These are phyloP conservation scores for Eutrema heterophyllum DNA, from an alignment of 345 rosid genomes.

Conservation along the genomic window DNA sequence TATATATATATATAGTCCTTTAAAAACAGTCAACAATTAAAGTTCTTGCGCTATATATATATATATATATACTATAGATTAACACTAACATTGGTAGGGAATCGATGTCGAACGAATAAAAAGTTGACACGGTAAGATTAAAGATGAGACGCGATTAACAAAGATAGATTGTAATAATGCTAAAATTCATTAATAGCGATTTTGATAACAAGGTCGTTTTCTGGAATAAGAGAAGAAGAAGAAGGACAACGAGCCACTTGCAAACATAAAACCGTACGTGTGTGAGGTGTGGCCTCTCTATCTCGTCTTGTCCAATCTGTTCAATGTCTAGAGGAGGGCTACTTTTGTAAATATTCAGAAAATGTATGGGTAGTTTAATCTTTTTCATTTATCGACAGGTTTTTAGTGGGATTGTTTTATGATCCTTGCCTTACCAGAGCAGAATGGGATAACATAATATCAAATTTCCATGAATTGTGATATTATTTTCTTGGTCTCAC, in stretches of 20 bases:
- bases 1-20: no score
- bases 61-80: not conserved
- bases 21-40: not conserved
- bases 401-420: not conserved
- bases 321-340: not conserved
- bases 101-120: conserved; percentile 5
- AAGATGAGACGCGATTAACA: conserved; percentile 1
- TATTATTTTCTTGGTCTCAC: no score
- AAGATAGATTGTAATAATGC: conserved; percentile 2
- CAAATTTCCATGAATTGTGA: no score
- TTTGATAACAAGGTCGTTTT: conserved; percentile 10
- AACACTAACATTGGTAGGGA: not conserved
- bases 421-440: not conserved
- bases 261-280: conserved; percentile 30
- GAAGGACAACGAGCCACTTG: conserved; percentile 28
- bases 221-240: not conserved
- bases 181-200: conserved; percentile 6
- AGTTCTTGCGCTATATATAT: not conserved
- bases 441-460: no score
- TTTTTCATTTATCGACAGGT: not conserved
- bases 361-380: not conserved
- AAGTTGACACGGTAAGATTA: conserved; percentile 2
- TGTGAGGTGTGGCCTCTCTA: conserved; percentile 22
- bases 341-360: not conserved
- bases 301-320: conserved; percentile 30